Percentiles rank a stretch among this genome's conserved stretches.
phyloP scores from a whole-genome alignment of 1,284 basidiomycete genomes.

The Crucibulum cyathiforme region DNA sequence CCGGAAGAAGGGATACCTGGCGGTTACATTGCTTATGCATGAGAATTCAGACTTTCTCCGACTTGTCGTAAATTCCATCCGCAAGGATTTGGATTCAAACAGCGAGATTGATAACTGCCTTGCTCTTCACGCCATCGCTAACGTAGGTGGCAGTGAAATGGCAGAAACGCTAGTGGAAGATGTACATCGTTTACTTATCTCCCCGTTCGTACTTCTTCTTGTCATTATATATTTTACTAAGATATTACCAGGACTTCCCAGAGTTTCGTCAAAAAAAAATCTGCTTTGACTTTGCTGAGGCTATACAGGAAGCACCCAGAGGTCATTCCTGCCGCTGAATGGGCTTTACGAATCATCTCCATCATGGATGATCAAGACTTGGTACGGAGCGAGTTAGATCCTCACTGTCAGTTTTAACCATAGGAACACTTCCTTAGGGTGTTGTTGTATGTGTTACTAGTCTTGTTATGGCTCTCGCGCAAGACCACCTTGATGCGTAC shows the following conservation, averaged over 20 bases:
- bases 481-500: constrained; percentile 91
- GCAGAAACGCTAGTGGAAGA: constrained; percentile 93
- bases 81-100: constrained; percentile 95
- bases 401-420: constrained; percentile 9
- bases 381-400: constrained; percentile 45
- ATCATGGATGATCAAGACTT: constrained; percentile 95
- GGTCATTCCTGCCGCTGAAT: constrained; percentile 91
- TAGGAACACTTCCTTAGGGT: constrained; percentile 59
- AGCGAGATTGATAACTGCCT: constrained; percentile 97
- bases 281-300: constrained; percentile 90
- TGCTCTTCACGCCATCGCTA: constrained; percentile 97
- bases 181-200: constrained; percentile 94
- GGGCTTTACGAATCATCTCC: constrained; percentile 93
- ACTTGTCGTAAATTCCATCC: constrained; percentile 96
- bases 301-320: constrained; percentile 96
- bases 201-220: constrained; percentile 71
- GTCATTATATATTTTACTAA: not conserved
- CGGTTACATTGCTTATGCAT: constrained; percentile 96
- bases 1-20: constrained; percentile 85
- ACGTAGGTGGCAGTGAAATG: constrained; percentile 98
- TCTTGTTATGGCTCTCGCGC: constrained; percentile 93
- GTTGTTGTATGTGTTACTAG: constrained; percentile 95
- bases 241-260: constrained; percentile 80
- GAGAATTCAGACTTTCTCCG: constrained; percentile 97
- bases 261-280: constrained; percentile 98